phyloP scores from a whole-genome alignment of 495 filamentous ascomycete species.

The Penicillium macrosclerotiorum region DNA sequence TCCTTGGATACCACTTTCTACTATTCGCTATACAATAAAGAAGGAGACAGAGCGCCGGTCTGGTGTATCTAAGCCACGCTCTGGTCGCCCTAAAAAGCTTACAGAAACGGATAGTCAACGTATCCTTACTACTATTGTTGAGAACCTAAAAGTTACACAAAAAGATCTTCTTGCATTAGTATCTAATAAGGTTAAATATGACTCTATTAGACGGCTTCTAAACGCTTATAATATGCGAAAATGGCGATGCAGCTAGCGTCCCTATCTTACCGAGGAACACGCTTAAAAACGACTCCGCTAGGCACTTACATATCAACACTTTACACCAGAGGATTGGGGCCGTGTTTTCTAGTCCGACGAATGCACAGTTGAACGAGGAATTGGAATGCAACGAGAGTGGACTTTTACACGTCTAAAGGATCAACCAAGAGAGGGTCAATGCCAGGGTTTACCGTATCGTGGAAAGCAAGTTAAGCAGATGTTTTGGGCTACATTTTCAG shows the following conservation, averaged over 20 bases:
- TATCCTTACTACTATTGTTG: conserved; percentile 6
- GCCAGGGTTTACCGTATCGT: not conserved
- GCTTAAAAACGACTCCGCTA: not conserved
- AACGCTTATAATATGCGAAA: conserved; percentile 5
- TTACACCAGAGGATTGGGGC: not conserved
- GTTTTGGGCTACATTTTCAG: conserved; percentile 8
- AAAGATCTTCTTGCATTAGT: conserved; percentile 11
- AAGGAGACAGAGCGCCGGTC: conserved; percentile 5
- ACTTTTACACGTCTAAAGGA: conserved; percentile 1
- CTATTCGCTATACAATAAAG: conserved; percentile 8
- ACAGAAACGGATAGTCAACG: conserved; percentile 4
- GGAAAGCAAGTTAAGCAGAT: conserved; percentile 8
- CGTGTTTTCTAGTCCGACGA: not conserved
- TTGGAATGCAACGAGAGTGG: not conserved
- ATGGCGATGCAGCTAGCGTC: conserved; percentile 1
- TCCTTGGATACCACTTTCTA: conserved; percentile 5
- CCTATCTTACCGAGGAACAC: not conserved
- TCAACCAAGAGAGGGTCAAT: not conserved
- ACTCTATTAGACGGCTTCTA: conserved; percentile 6
- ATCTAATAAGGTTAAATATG: conserved; percentile 6
- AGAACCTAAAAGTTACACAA: conserved; percentile 6
- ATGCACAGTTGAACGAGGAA: not conserved
- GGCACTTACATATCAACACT: not conserved
- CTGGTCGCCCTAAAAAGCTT: conserved; percentile 10
- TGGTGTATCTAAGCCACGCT: conserved; percentile 5